Base-by-base conservation (phyloP, 2,329 filamentous ascomycete species). In the Aspergillus fischeri region DNA sequence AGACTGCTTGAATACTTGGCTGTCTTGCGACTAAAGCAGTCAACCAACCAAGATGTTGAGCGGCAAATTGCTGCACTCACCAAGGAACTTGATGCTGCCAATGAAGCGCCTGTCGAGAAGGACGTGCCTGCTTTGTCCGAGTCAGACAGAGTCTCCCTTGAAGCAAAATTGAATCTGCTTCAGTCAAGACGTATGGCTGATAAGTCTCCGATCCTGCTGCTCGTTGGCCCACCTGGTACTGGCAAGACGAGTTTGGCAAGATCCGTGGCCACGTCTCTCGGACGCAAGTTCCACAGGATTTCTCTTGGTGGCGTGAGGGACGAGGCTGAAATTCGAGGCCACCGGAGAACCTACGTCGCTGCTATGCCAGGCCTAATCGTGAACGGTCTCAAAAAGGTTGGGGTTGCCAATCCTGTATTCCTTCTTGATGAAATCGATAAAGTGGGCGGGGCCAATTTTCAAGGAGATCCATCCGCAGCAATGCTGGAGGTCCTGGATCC, bases 301-400 rank as follows among this genome's bases (percentile, higher is more conserved):
- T 97, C 94, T 3, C 86, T 99, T 3, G 94, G 94, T 59, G 94
- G 94, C 65, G 93, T 99, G 3, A 83, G 94, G 54, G 94, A 99
- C 68, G 94, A 99, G 74, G 94, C 94, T 17, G 94, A 99, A 77
- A 97, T 99, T 59, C 86, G 94, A 58, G 94, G 94, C 9, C 94
- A 99, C 75, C 85, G 94, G 55, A 84, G 94, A 65, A 99, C 94
- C 0, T 99, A 99, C 70, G 94, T 99, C 57, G 94, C 94, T 24
- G 94, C 94, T n/a, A 97, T 99, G 93, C 94, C 94, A 9, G 94
- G 94, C 54, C 81, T 97, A 55, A 89, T 99, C 58, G 92, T 97
- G 29, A 92, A 92, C 71, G 94, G 93, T 0, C 73, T 99, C 55
- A 92, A 94, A 77, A 99, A 97, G 78, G 93, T 95, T 32, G 93